Percentiles rank a stretch among this genome's conserved stretches.
phyloP scores from a whole-genome alignment of 352 stramenopile genomes.

The Phytophthora hybrid region DNA sequence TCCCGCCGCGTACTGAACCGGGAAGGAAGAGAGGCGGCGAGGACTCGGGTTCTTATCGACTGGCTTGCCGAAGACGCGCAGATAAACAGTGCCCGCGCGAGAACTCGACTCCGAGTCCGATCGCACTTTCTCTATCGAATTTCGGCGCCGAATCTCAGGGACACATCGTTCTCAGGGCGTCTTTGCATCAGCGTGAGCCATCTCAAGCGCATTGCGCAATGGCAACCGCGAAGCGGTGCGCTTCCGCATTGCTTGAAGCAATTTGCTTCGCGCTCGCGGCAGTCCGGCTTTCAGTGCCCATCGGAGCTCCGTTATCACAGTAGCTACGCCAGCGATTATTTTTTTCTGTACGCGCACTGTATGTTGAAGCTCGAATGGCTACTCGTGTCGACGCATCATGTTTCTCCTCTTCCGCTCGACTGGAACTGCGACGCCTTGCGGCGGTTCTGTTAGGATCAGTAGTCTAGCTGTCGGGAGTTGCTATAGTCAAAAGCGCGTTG shows the following conservation, averaged over 20 bases:
- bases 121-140: slow-evolving; percentile 32
- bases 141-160: slow-evolving; percentile 14
- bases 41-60: neutral
- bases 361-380: slow-evolving; percentile 18
- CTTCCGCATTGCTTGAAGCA: slow-evolving; percentile 7
- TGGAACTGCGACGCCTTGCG: neutral
- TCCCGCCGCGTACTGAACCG: slow-evolving; percentile 15
- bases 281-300: slow-evolving; percentile 23
- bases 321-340: slow-evolving; percentile 23
- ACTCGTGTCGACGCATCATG: no score
- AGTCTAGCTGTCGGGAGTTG: no score
- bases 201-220: slow-evolving; percentile 1
- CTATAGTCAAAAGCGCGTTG: no score
- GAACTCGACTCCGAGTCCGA: slow-evolving; percentile 6
- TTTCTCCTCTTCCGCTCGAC: neutral
- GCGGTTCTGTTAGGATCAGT: no score
- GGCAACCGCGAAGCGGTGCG: slow-evolving; percentile 5
- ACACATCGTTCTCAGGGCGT: slow-evolving; percentile 1
- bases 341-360: slow-evolving; percentile 21
- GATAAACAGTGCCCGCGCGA: slow-evolving; percentile 11
- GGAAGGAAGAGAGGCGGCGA: slow-evolving; percentile 15
- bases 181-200: slow-evolving; percentile 5
- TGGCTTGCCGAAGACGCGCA: slow-evolving; percentile 10
- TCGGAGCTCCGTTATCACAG: slow-evolving; percentile 6
- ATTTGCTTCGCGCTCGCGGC: neutral